Evolutionary conservation across 768 basidiomycete genomes (phyloP).

Genomic region (Cytidiella melzeri): DNA sequence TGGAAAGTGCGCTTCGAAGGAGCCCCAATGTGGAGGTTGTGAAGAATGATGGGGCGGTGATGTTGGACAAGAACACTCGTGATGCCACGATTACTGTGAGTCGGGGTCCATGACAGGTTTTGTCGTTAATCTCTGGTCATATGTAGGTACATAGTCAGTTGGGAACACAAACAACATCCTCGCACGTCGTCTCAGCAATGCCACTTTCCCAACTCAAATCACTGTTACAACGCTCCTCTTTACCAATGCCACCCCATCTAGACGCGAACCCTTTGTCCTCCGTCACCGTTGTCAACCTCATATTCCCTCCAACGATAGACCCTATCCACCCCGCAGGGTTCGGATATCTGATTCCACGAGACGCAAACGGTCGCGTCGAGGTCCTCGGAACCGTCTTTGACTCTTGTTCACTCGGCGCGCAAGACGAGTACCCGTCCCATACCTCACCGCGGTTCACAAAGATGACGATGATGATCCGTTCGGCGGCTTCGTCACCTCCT

Average conservation of each 20-base stretch:
- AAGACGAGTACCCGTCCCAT: constrained; percentile 34
- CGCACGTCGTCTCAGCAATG: constrained; percentile 75
- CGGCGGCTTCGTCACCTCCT: constrained; percentile 51
- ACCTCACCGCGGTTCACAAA: constrained; percentile 48
- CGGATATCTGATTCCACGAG: constrained; percentile 88
- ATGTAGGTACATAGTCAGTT: constrained; percentile 28
- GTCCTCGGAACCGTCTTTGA: constrained; percentile 90
- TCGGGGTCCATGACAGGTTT: background rate
- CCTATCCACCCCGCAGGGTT: constrained; percentile 80
- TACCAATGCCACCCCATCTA: constrained; percentile 51
- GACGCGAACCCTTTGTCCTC: constrained; percentile 66
- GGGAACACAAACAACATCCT: constrained; percentile 33
- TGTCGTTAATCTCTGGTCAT: background rate
- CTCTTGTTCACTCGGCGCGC: constrained; percentile 62
- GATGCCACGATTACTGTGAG: constrained; percentile 25
- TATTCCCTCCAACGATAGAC: constrained; percentile 53
- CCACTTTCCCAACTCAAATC: constrained; percentile 47
- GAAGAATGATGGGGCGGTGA: constrained; percentile 33
- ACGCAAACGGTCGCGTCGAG: constrained; percentile 39
- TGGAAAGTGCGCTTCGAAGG: constrained; percentile 41
- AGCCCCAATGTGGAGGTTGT: constrained; percentile 56
- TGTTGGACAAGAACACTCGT: constrained; percentile 24
- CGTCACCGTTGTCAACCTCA: constrained; percentile 84
- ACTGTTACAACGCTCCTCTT: constrained; percentile 7
- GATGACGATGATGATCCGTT: constrained; percentile 83